Conservation (phyloP, 176 grass and related monocot species). For the Echinochloa phyllopogon region DNA sequence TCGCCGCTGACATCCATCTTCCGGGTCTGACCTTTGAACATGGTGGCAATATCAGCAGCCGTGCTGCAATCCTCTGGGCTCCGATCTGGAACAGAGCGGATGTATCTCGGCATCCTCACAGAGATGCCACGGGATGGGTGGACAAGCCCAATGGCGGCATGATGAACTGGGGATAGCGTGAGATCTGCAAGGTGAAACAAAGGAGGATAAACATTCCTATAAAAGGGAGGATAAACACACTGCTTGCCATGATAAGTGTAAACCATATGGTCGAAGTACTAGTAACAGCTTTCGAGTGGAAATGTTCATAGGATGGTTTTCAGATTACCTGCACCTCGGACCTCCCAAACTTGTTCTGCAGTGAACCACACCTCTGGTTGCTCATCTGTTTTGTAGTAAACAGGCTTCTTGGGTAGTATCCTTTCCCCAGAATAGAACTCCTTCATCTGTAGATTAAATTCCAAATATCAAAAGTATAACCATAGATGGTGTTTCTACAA, state of each 20-base stretch:
- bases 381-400: constrained; percentile 92
- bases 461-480: constrained; percentile 7
- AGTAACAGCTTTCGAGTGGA: neutral
- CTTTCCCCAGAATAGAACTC: constrained; percentile 76
- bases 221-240: neutral
- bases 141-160: constrained; percentile 74
- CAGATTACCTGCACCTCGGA: constrained; percentile 75
- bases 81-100: constrained; percentile 57
- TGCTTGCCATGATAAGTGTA: neutral
- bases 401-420: constrained; percentile 84
- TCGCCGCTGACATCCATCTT: constrained; percentile 66
- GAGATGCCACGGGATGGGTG: constrained; percentile 89
- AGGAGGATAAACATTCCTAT: neutral
- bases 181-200: constrained; percentile 59
- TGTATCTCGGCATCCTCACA: constrained; percentile 81
- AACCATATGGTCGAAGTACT: neutral
- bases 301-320: neutral
- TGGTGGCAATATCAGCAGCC: constrained; percentile 65
- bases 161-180: constrained; percentile 84
- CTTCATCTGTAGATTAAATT: constrained; percentile 64
- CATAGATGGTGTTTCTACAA: constrained; percentile 1
- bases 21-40: constrained; percentile 78
- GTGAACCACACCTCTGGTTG: constrained; percentile 79
- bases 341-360: constrained; percentile 90
- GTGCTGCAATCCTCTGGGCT: constrained; percentile 72